A percentile compares a stretch with the other conserved stretches of the same genome.
Conservation (phyloP, 805 yeast genomes). For the Metschnikowia lunata region DNA sequence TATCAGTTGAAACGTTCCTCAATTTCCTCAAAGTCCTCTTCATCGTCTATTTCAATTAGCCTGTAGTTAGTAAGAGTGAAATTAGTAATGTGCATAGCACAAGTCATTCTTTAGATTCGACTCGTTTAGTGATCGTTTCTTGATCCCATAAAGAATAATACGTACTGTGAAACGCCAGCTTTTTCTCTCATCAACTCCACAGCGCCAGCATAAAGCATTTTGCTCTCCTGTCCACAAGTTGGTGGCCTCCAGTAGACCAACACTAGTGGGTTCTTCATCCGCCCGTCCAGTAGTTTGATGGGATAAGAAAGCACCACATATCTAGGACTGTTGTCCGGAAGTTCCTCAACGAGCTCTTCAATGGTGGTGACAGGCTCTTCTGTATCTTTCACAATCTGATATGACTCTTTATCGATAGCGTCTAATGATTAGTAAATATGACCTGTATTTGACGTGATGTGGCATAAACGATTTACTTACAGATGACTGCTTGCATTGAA, state of each 20-base stretch:
- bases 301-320: slow-evolving; percentile 77
- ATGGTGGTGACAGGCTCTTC: slow-evolving; percentile 45
- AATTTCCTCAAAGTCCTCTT: slow-evolving; percentile 64
- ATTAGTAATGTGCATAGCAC: too few species aligned
- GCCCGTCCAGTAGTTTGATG: slow-evolving; percentile 61
- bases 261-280: slow-evolving; percentile 69
- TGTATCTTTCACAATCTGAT: slow-evolving; percentile 48
- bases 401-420: slow-evolving; percentile 51
- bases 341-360: slow-evolving; percentile 64
- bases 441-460: not conserved
- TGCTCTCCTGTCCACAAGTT: slow-evolving; percentile 73
- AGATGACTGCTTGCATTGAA: slow-evolving; percentile 57
- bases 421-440: slow-evolving; percentile 24
- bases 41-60: slow-evolving; percentile 59
- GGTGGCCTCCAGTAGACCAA: slow-evolving; percentile 86
- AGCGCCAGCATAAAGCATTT: slow-evolving; percentile 91
- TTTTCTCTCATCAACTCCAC: slow-evolving; percentile 72
- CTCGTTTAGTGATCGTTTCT: too few species aligned
- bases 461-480: slow-evolving; percentile 28
- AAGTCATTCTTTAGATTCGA: too few species aligned
- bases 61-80: slow-evolving; percentile 28
- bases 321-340: slow-evolving; percentile 81
- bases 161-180: slow-evolving; percentile 67
- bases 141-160: slow-evolving; percentile 7
- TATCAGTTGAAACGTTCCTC: slow-evolving; percentile 27